Conservation (phyloP, 2,329 filamentous ascomycete species). For the Penicillium vulpinum region DNA sequence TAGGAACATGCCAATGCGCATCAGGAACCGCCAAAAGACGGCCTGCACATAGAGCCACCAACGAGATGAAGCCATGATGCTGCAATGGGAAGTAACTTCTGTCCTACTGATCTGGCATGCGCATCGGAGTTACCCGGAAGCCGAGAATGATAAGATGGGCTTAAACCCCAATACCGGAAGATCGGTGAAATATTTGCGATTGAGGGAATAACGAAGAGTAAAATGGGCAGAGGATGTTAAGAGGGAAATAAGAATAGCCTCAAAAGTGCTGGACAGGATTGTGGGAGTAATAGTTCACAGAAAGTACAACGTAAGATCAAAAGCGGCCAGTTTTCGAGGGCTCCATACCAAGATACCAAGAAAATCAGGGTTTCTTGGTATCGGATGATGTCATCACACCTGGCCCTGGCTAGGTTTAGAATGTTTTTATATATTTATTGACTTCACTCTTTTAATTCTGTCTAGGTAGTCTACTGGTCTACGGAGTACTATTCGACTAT, state of each 20-base stretch:
- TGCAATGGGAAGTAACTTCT: conserved; percentile 13
- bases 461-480: too few relatives aligned
- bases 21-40: conserved; percentile 65
- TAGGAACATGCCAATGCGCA: conserved; percentile 68
- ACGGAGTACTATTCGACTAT: not conserved
- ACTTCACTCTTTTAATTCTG: not conserved
- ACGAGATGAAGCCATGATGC: conserved; percentile 45
- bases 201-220: not conserved
- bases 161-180: not conserved
- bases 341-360: conserved; percentile 13
- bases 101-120: not conserved
- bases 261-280: too few relatives aligned
- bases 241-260: not conserved
- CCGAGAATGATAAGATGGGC: not conserved
- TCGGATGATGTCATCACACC: conserved; percentile 5
- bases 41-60: conserved; percentile 65
- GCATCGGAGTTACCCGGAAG: not conserved
- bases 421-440: too few relatives aligned
- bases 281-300: not conserved
- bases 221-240: not conserved
- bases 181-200: not conserved
- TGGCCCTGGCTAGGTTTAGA: not conserved
- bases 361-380: conserved; percentile 6
- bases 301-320: not conserved
- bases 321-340: not conserved